These are phyloP conservation scores for Phytophthora pinifolia DNA, from an alignment of 352 stramenopile species.

Conservation along the genomic window DNA sequence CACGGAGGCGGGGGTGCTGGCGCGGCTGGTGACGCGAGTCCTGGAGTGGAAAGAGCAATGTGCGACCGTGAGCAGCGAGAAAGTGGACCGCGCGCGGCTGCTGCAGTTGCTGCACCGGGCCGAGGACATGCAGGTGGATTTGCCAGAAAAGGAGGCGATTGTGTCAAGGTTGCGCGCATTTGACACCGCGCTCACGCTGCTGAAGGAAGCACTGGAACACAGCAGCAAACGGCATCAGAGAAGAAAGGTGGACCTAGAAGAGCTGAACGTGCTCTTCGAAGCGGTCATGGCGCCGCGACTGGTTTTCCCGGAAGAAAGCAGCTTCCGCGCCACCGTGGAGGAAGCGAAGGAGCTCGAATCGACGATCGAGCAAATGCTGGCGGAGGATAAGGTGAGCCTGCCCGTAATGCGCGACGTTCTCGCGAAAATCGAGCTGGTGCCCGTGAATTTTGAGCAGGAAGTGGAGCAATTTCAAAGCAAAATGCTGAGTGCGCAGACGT, in stretches of 20 bases:
- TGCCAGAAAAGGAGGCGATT: conserved; percentile 39
- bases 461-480: conserved; percentile 83
- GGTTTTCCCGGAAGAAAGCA: conserved; percentile 58
- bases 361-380: conserved; percentile 69
- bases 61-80: conserved; percentile 22
- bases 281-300: conserved; percentile 47
- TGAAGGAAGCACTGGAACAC: conserved; percentile 70
- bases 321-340: conserved; percentile 50
- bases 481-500: conserved; percentile 83
- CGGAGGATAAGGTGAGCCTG: conserved; percentile 82
- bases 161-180: conserved; percentile 49
- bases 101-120: conserved; percentile 55
- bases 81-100: conserved; percentile 51
- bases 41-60: conserved; percentile 51
- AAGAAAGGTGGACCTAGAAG: conserved; percentile 55
- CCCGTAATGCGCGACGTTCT: conserved; percentile 79
- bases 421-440: conserved; percentile 81
- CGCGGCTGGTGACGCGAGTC: conserved; percentile 52
- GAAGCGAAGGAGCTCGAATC: conserved; percentile 60
- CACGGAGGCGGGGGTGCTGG: conserved; percentile 63
- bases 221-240: conserved; percentile 63
- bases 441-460: conserved; percentile 81
- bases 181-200: conserved; percentile 49
- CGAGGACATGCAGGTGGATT: conserved; percentile 57
- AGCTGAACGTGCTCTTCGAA: conserved; percentile 55